These are phyloP conservation scores for Alternaria infectoria DNA, from an alignment of 2,329 filamentous ascomycete species.

Conservation along the genomic window DNA sequence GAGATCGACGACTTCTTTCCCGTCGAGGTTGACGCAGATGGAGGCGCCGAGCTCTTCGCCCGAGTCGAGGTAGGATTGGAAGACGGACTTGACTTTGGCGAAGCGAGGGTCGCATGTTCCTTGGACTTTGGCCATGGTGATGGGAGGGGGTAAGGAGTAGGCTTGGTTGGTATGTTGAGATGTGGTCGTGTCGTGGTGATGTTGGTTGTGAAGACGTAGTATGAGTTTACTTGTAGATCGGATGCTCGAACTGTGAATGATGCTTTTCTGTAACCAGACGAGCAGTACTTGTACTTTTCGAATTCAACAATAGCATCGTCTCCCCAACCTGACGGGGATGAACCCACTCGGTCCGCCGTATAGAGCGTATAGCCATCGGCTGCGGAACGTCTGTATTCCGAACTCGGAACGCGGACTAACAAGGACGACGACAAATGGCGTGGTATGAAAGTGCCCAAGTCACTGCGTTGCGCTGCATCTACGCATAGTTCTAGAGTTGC, in stretches of 20 bases:
- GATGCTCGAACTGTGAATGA: background rate
- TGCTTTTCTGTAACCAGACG: rapidly evolving
- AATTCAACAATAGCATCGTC: background rate
- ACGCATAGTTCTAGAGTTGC: background rate
- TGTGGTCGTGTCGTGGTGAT: background rate
- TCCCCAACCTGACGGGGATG: background rate
- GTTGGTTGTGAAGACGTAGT: background rate
- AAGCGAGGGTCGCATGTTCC: constrained; percentile 23
- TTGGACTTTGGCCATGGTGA: constrained; percentile 10
- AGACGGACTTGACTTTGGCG: constrained; percentile 7
- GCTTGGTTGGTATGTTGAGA: background rate
- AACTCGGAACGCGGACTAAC: background rate
- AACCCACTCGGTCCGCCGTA: background rate
- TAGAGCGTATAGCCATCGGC: background rate
- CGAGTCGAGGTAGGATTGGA: constrained; percentile 17
- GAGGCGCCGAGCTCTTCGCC: constrained; percentile 24
- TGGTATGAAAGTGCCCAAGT: background rate
- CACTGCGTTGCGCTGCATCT: background rate
- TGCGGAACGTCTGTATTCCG: background rate
- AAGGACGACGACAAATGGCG: background rate
- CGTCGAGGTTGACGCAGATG: constrained; percentile 22
- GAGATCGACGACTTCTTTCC: constrained; percentile 25
- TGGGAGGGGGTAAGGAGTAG: background rate
- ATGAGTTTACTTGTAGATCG: background rate
- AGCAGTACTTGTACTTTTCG: background rate